Evolutionary conservation across 352 stramenopile species (phyloP).

Genomic region (Phytopythium sindhum): DNA sequence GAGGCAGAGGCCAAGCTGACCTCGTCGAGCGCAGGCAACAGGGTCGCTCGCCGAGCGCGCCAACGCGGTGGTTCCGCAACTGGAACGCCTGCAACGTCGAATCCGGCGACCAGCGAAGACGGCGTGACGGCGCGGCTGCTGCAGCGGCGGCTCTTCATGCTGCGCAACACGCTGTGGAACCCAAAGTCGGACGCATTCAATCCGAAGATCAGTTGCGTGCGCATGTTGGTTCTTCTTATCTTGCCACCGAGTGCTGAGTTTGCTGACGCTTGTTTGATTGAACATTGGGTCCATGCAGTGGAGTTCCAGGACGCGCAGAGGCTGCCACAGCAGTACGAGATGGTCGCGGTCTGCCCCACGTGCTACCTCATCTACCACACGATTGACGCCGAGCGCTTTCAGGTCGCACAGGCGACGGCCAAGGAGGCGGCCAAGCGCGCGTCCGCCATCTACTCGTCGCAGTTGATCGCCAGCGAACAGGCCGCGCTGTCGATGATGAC

Average conservation of each 20-base stretch:
- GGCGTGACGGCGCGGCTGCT: conserved; percentile 21
- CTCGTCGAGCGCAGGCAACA: neutral
- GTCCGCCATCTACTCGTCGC: conserved; percentile 28
- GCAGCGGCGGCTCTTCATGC: conserved; percentile 63
- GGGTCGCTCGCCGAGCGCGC: neutral
- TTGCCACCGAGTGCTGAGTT: neutral
- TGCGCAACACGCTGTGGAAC: conserved; percentile 70
- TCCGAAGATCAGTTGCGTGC: conserved; percentile 27
- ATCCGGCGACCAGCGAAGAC: neutral
- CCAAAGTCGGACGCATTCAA: conserved; percentile 57
- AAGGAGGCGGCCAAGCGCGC: conserved; percentile 21
- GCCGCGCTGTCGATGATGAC: conserved; percentile 7
- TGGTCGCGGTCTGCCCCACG: conserved; percentile 36
- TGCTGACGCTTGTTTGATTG: neutral
- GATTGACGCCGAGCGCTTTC: conserved; percentile 42
- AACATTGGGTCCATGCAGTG: conserved; percentile 17
- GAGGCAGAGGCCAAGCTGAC: conserved; percentile 43
- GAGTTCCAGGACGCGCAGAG: conserved; percentile 42
- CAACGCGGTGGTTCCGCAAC: neutral
- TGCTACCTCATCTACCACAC: conserved; percentile 54
- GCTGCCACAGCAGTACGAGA: conserved; percentile 46
- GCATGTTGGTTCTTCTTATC: neutral
- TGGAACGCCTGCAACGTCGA: neutral
- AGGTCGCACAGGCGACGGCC: conserved; percentile 32
- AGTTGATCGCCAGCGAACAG: conserved; percentile 24